Evolutionary conservation across 345 rosid genomes (phyloP).

Genomic region (Excoecaria agallocha): DNA sequence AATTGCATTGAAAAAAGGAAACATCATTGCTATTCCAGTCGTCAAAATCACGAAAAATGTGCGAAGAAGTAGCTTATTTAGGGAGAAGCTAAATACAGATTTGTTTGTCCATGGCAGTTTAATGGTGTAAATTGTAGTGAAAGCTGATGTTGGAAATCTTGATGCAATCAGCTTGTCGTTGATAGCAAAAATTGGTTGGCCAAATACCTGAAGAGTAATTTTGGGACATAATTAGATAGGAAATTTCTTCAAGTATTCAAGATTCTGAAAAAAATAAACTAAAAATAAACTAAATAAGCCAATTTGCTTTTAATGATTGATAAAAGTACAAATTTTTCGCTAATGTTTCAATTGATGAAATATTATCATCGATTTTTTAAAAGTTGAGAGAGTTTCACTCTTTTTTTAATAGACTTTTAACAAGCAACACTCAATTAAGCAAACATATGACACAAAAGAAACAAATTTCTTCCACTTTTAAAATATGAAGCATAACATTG

Average conservation of each 20-base stretch:
- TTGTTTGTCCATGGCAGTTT: slow-evolving; percentile 8
- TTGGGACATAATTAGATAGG: not conserved
- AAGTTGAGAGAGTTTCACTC: no score
- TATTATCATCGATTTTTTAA: no score
- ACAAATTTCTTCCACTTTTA: no score
- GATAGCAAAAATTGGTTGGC: slow-evolving; percentile 31
- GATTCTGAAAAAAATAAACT: not conserved
- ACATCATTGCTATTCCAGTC: slow-evolving; percentile 28
- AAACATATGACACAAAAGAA: not conserved
- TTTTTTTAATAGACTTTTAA: no score
- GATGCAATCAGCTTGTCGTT: slow-evolving; percentile 17
- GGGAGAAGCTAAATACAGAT: not conserved
- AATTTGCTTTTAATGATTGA: no score
- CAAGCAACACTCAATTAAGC: no score
- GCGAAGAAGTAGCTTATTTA: slow-evolving; percentile 13
- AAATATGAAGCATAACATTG: no score
- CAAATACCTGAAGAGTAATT: slow-evolving; percentile 19
- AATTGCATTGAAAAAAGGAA: slow-evolving; percentile 31
- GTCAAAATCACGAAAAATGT: slow-evolving; percentile 24
- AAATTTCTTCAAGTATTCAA: not conserved
- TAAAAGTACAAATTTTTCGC: no score
- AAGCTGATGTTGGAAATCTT: slow-evolving; percentile 25
- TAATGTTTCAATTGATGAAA: no score
- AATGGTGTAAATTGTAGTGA: slow-evolving; percentile 14
- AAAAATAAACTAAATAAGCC: no score